A percentile compares a stretch with the other conserved stretches of the same genome.
Evolutionary conservation across 208 protist genomes (phyloP).

Genomic region (Crithidia bombi): DNA sequence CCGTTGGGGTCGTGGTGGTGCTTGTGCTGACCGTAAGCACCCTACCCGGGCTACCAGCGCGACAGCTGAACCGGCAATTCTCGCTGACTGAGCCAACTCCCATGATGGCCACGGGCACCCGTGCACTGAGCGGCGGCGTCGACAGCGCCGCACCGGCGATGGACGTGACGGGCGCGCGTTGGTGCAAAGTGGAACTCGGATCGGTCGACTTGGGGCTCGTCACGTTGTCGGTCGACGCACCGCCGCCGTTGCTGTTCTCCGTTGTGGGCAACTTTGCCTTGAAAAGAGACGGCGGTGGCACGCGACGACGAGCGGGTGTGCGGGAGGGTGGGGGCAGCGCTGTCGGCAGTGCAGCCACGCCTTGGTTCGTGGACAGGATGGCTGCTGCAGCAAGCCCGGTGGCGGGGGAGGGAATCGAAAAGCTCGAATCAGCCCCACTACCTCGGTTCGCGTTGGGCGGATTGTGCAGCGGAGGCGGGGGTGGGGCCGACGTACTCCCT

Average conservation of each 20-base stretch:
- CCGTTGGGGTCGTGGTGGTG: background rate
- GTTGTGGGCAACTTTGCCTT: slow-evolving; percentile 6
- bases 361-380: too few relatives aligned
- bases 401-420: background rate
- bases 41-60: background rate
- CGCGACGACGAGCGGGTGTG: slow-evolving; percentile 1
- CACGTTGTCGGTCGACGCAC: background rate
- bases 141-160: background rate
- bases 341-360: background rate
- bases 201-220: slow-evolving; percentile 17
- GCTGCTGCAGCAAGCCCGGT: background rate
- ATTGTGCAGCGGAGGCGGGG: background rate
- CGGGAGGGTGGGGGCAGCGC: background rate
- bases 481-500: background rate
- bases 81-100: background rate
- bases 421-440: background rate
- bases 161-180: background rate
- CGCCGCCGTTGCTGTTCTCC: background rate
- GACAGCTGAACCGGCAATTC: background rate
- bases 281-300: slow-evolving; percentile 15
- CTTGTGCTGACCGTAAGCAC: background rate
- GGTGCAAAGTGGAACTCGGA: background rate
- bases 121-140: slow-evolving; percentile 11
- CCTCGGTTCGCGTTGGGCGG: background rate
- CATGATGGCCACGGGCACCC: slow-evolving; percentile 9